A percentile compares a stretch with the other conserved stretches of the same genome.
Evolutionary conservation across 176 grass and related monocot species (phyloP).

Genomic region (Aegilops bicornis): DNA sequence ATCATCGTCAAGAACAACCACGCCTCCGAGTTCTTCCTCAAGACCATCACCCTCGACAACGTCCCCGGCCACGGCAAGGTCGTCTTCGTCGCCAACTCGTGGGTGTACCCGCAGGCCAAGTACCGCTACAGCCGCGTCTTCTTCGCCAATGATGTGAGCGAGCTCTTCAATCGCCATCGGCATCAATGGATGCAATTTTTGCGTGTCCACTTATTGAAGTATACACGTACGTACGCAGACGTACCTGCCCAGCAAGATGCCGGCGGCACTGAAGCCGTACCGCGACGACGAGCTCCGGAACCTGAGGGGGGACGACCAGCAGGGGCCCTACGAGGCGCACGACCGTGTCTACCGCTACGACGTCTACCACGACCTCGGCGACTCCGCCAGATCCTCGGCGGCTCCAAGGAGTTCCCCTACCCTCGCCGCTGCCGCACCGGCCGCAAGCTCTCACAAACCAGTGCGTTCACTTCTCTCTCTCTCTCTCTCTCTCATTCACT

Average conservation of each 20-base stretch:
- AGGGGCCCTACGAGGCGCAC: background rate
- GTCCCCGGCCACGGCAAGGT: conserved; percentile 18
- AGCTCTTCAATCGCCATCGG: background rate
- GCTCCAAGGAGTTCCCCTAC: background rate
- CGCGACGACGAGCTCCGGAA: conserved; percentile 28
- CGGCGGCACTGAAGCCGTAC: background rate
- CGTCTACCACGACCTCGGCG: conserved; percentile 32
- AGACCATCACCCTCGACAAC: conserved; percentile 23
- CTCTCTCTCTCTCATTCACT: background rate
- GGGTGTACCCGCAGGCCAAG: conserved; percentile 19
- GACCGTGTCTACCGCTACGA: conserved; percentile 33
- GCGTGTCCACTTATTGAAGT: background rate
- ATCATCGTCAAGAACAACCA: conserved; percentile 37
- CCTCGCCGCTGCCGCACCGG: conserved; percentile 1
- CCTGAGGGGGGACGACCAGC: conserved; percentile 14
- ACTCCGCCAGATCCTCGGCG: background rate
- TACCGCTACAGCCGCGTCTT: conserved; percentile 30
- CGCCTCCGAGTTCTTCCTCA: conserved; percentile 30
- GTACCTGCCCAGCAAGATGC: conserved; percentile 24
- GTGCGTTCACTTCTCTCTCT: background rate
- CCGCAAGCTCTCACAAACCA: background rate
- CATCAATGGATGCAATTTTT: background rate
- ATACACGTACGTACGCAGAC: background rate
- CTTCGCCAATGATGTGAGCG: conserved; percentile 16
- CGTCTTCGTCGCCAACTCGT: conserved; percentile 31